Evolutionary conservation across 768 basidiomycete genomes (phyloP).

Genomic region (Rubroboletus satanas): DNA sequence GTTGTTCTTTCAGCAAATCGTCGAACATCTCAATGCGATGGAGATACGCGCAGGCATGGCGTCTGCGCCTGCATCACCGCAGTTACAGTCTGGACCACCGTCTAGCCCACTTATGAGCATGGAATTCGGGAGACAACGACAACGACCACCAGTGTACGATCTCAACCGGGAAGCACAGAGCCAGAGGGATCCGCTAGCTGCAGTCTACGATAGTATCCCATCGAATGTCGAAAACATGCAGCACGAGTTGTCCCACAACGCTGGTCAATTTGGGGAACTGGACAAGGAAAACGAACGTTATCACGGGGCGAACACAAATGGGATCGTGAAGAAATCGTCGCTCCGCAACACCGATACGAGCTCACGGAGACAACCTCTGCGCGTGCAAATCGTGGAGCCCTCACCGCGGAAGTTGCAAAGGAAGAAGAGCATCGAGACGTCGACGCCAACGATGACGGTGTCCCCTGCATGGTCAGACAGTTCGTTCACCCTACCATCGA

Average conservation of each 20-base stretch:
- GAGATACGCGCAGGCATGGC: conserved; percentile 46
- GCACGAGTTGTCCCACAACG: neutral
- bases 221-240: conserved; percentile 4
- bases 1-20: conserved; percentile 81
- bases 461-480: conserved; percentile 47
- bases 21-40: conserved; percentile 72
- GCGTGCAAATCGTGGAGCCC: conserved; percentile 57
- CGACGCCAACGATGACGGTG: conserved; percentile 17
- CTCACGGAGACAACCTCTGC: conserved; percentile 19
- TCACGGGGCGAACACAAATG: conserved; percentile 1
- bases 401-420: conserved; percentile 36
- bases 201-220: conserved; percentile 7
- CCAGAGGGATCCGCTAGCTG: conserved; percentile 39
- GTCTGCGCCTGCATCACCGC: conserved; percentile 16
- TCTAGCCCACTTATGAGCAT: conserved; percentile 12
- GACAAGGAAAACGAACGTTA: conserved; percentile 58
- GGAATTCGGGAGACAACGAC: conserved; percentile 20
- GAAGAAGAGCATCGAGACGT: conserved; percentile 18
- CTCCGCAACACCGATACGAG: conserved; percentile 31
- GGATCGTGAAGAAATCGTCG: conserved; percentile 43
- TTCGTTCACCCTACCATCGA: conserved; percentile 41
- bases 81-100: conserved; percentile 5
- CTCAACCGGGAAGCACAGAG: neutral
- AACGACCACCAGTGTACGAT: conserved; percentile 7
- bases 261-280: conserved; percentile 19